Percentiles rank a stretch among this genome's conserved stretches.
phyloP scores from a whole-genome alignment of 2,329 filamentous ascomycete species.

The Chaetothyriales sp. region DNA sequence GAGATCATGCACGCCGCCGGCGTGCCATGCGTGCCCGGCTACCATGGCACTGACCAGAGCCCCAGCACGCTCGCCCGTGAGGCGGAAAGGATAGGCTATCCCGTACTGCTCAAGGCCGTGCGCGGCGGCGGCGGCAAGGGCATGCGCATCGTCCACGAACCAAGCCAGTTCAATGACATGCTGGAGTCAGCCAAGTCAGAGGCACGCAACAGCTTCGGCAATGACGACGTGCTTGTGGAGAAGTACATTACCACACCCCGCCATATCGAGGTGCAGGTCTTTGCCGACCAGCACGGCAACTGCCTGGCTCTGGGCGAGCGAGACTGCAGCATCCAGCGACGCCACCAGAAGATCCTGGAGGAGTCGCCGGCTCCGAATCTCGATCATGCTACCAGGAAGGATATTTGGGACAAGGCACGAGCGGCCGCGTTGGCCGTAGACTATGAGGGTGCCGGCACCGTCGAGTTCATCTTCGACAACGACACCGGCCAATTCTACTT shows the following conservation, averaged over 20 bases:
- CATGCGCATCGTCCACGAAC: constrained; percentile 48
- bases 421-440: constrained; percentile 49
- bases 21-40: constrained; percentile 90
- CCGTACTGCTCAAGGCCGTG: constrained; percentile 52
- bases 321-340: constrained; percentile 52
- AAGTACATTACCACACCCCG: constrained; percentile 55
- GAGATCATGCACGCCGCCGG: constrained; percentile 94
- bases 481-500: constrained; percentile 54
- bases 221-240: constrained; percentile 54
- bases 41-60: constrained; percentile 77
- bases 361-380: constrained; percentile 53
- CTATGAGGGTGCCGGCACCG: constrained; percentile 53
- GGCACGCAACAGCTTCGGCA: constrained; percentile 50
- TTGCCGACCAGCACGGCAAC: constrained; percentile 52
- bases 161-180: constrained; percentile 47
- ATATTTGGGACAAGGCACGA: constrained; percentile 52
- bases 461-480: constrained; percentile 58
- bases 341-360: constrained; percentile 54
- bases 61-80: constrained; percentile 48
- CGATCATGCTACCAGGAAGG: constrained; percentile 44
- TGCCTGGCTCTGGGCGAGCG: constrained; percentile 51
- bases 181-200: constrained; percentile 52
- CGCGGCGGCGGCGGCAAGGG: constrained; percentile 56
- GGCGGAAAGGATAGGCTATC: constrained; percentile 57
- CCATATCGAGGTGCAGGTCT: constrained; percentile 55